Evolutionary conservation across 2,329 filamentous ascomycete genomes (phyloP), one percentile per base, ranked within the genome.

Genomic region (Triangularia verruculosa): DNA sequence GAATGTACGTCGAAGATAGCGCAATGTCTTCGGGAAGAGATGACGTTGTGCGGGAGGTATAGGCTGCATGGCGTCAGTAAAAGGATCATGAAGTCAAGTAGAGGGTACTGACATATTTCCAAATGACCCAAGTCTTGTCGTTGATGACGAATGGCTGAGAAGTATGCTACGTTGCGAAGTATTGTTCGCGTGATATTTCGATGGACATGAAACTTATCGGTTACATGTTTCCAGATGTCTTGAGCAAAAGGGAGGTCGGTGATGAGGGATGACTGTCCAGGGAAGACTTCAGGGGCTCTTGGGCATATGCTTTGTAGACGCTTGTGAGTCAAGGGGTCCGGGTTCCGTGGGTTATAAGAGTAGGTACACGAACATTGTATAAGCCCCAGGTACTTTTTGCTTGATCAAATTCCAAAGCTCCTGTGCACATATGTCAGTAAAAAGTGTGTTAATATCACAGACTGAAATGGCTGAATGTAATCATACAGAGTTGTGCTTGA

Each of bases 221-320:
- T 28, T 4, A 62, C 25, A 13, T 34, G 25, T 39, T 52, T 25
- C 63, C 63, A 65, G 3, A 34, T 34, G 6, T 17, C 17, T n/a
- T 11, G 2, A 15, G 12, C 4, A 13, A 65, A 62, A 13, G 60
- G 63, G 15, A 65, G 24, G 43, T 65, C 22, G 7, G 63, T 58
- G 4, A 65, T 53, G 1, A 51, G 54, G 12, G 63, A 27, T 4
- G 59, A 27, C 20, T 57, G 52, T 3, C 63, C 63, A 24, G 27
- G 28, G 27, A 62, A 65, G 25, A 65, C 51, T 9, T 65, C 63
- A 3, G 63, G 63, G 12, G 59, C 63, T 56, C 59, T 30, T n/a
- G 53, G 56, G 20, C 53, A 64, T 5, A 64, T 17, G 7, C 62
- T 64, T 17, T 30, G 28, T 17, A 57, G 39, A 47, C 4, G 4